Evolutionary conservation across 2,329 filamentous ascomycete genomes (phyloP).

Genomic region (Herpotrichia juniperi): DNA sequence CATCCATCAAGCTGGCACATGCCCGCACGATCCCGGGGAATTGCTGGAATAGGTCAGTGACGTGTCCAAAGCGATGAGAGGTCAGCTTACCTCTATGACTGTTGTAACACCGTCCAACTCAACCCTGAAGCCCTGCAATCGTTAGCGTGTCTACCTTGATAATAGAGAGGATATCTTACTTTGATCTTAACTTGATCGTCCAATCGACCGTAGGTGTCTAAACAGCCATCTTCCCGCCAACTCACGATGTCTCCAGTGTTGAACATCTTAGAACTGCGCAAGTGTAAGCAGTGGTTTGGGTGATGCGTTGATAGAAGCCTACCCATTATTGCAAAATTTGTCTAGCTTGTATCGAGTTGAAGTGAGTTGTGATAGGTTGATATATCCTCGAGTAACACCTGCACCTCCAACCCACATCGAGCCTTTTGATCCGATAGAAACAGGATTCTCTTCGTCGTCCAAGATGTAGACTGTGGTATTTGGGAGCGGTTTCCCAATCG

Average conservation of each 20-base stretch:
- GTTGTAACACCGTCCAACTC: conserved; percentile 64
- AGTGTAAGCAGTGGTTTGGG: neutral
- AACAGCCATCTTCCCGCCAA: conserved; percentile 60
- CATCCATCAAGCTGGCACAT: conserved; percentile 55
- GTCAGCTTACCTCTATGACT: conserved; percentile 26
- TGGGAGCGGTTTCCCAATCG: conserved; percentile 62
- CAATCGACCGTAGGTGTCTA: conserved; percentile 62
- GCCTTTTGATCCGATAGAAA: conserved; percentile 56
- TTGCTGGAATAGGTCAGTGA: conserved; percentile 25
- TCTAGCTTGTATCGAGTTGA: conserved; percentile 57
- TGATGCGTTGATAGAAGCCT: conserved; percentile 11
- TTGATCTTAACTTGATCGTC: conserved; percentile 69
- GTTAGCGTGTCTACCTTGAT: neutral
- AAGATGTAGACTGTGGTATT: conserved; percentile 64
- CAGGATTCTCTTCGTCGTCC: conserved; percentile 54
- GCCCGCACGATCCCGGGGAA: conserved; percentile 56
- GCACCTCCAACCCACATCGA: conserved; percentile 64
- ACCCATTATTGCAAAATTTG: conserved; percentile 60
- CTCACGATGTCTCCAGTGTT: conserved; percentile 65
- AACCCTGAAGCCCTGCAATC: conserved; percentile 61
- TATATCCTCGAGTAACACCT: conserved; percentile 62
- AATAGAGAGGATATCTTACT: conserved; percentile 13
- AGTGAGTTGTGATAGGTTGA: conserved; percentile 60
- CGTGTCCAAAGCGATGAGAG: neutral
- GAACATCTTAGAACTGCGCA: conserved; percentile 56